A percentile compares a stretch with the other conserved stretches of the same genome.
phyloP scores from a whole-genome alignment of 345 rosid species.

The Pistacia vera region DNA sequence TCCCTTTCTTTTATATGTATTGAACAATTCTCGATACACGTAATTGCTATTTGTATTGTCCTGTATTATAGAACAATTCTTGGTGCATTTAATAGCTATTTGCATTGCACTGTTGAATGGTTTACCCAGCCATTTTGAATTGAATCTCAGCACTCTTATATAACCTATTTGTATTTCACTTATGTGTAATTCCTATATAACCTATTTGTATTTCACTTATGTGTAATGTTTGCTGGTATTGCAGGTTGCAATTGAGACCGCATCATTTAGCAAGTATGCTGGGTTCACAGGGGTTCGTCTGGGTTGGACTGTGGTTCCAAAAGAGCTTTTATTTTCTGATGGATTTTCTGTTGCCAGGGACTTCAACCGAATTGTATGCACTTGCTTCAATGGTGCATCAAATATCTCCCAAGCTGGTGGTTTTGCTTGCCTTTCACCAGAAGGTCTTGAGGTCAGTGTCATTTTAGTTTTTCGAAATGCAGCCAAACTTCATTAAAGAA shows the following conservation, averaged over 20 bases:
- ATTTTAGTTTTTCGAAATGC: background rate
- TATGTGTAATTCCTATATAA: background rate
- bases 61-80: too few species aligned
- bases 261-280: constrained; percentile 94
- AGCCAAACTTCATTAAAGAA: background rate
- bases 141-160: background rate
- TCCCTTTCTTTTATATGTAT: too few species aligned
- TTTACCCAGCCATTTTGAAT: background rate
- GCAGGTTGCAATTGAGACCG: constrained; percentile 88
- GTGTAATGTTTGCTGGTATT: background rate
- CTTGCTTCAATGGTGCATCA: constrained; percentile 95
- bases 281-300: constrained; percentile 97
- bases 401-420: constrained; percentile 91
- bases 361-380: constrained; percentile 82
- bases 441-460: constrained; percentile 68
- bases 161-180: background rate
- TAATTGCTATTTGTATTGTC: background rate
- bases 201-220: background rate
- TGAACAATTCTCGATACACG: too few species aligned
- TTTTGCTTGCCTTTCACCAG: constrained; percentile 85
- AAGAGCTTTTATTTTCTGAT: constrained; percentile 77
- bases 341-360: constrained; percentile 92
- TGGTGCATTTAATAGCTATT: background rate
- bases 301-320: constrained; percentile 97
- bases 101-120: background rate